phyloP scores from a whole-genome alignment of 306 rosid species.

The Inga laurina region DNA sequence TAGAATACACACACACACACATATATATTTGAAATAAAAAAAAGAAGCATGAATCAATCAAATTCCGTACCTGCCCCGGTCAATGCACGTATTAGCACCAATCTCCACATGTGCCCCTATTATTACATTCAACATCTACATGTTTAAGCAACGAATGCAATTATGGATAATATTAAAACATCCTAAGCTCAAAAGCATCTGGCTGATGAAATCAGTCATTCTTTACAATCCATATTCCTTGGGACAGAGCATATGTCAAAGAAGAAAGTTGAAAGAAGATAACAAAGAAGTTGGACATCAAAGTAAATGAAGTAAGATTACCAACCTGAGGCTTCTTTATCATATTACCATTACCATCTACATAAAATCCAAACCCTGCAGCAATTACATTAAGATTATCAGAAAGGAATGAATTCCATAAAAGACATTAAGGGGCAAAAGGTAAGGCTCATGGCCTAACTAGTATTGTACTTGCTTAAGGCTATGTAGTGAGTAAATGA shows the following conservation, averaged over 20 bases:
- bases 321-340: conserved; percentile 92
- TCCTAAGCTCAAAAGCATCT: neutral
- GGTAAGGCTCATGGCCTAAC: neutral
- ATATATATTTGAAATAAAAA: neutral
- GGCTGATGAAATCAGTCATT: neutral
- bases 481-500: conserved; percentile 4
- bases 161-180: neutral
- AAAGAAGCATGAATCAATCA: neutral
- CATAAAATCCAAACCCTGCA: conserved; percentile 87
- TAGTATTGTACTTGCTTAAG: conserved; percentile 10
- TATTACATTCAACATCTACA: conserved; percentile 71
- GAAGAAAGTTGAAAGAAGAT: neutral
- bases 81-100: conserved; percentile 92
- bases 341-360: conserved; percentile 73
- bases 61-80: conserved; percentile 82
- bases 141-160: conserved; percentile 35
- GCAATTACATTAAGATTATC: conserved; percentile 19
- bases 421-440: conserved; percentile 6
- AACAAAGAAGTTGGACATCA: conserved; percentile 1
- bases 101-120: conserved; percentile 80
- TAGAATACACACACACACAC: neutral
- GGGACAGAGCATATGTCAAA: neutral
- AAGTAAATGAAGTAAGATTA: conserved; percentile 15
- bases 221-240: neutral
- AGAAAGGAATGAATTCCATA: conserved; percentile 6